Percentiles rank a stretch among this genome's conserved stretches.
Conservation (phyloP, 768 basidiomycete genomes). For the Chlorophyllum brunneum region DNA sequence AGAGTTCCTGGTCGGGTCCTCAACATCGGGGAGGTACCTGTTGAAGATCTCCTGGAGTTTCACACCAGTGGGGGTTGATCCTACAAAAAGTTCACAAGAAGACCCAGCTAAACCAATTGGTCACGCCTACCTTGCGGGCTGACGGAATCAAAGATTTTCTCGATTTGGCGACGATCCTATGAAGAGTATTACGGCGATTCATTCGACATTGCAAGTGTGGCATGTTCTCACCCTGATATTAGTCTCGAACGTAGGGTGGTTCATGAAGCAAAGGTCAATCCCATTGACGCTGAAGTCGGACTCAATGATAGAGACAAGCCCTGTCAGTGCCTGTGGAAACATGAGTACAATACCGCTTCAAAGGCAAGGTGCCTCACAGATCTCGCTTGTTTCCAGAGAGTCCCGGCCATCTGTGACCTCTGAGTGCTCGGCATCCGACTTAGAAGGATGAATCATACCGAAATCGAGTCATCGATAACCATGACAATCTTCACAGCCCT, state of each 20-base stretch:
- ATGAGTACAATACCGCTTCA: background rate
- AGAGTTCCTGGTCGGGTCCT: slow-evolving; percentile 6
- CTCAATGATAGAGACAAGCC: slow-evolving; percentile 10
- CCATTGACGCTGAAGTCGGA: slow-evolving; percentile 3
- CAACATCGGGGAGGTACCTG: slow-evolving; percentile 17
- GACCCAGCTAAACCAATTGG: background rate
- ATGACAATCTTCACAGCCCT: slow-evolving; percentile 21
- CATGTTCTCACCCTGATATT: slow-evolving; percentile 4
- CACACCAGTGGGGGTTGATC: slow-evolving; percentile 16
- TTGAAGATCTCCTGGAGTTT: slow-evolving; percentile 15
- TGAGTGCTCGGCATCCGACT: background rate
- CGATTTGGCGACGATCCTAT: slow-evolving; percentile 13
- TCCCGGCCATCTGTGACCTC: slow-evolving; percentile 17
- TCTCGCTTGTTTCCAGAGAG: slow-evolving; percentile 18
- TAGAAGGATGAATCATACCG: slow-evolving; percentile 11
- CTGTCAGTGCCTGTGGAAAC: slow-evolving; percentile 3
- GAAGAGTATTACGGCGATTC: background rate
- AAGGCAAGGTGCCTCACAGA: slow-evolving; percentile 9
- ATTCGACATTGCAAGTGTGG: background rate
- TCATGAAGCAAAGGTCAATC: slow-evolving; percentile 12
- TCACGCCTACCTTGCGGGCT: slow-evolving; percentile 11
- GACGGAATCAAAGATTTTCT: slow-evolving; percentile 14
- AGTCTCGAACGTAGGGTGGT: slow-evolving; percentile 1
- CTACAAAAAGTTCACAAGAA: background rate
- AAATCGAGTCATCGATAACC: slow-evolving; percentile 20